Conservation (phyloP, 2,329 filamentous ascomycete genomes). For the Phyllosticta citribraziliensis region DNA sequence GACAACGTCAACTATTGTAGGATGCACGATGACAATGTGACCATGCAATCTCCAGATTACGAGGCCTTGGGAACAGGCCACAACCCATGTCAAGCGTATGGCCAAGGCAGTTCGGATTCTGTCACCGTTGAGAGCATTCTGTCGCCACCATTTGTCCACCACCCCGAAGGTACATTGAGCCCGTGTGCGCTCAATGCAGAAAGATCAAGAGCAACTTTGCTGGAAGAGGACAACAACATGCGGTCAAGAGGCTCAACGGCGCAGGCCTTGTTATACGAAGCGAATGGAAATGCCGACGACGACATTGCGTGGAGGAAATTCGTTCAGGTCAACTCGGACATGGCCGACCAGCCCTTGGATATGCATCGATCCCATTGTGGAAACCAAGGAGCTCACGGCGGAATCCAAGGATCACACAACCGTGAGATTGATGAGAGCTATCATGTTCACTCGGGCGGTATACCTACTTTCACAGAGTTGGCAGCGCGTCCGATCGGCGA, state of each 20-base stretch:
- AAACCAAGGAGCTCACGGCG: not conserved
- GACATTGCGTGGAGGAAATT: slow-evolving; percentile 2
- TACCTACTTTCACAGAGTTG: not conserved
- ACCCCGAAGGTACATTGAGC: not conserved
- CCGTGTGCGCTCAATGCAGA: not conserved
- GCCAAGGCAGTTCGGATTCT: not conserved
- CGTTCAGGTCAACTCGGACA: not conserved
- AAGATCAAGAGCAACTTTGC: not conserved
- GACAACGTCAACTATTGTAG: not conserved
- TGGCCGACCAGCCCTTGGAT: not conserved
- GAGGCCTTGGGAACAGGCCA: not conserved
- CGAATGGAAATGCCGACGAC: not conserved
- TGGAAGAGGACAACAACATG: not conserved
- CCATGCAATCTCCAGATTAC: not conserved
- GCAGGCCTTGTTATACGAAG: not conserved
- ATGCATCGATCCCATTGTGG: not conserved
- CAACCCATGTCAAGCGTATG: not conserved
- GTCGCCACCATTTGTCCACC: not conserved
- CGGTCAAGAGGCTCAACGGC: not conserved
- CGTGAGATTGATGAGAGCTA: not conserved
- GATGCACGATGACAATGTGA: not conserved
- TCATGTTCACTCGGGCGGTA: not conserved
- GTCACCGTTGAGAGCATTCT: not conserved
- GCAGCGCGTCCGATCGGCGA: slow-evolving; percentile 3
- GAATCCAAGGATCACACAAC: not conserved